These are phyloP conservation scores for Fallopia convolvulus DNA, from an alignment of 148 eudicot genomes.

Conservation along the genomic window DNA sequence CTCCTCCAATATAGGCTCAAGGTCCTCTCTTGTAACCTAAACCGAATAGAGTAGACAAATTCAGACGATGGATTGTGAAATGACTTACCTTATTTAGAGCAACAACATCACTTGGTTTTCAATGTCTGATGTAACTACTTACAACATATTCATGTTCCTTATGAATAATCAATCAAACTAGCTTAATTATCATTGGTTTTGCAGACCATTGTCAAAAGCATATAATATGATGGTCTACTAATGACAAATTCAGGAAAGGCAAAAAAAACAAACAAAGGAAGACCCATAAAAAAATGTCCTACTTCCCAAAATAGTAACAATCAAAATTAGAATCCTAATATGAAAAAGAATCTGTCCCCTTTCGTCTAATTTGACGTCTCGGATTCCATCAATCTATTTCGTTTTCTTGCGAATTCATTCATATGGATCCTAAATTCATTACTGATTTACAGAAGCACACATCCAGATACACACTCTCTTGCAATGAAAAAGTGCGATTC, in stretches of 20 bases:
- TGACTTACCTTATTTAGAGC: neutral
- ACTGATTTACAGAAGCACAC: neutral
- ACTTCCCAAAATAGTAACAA: neutral
- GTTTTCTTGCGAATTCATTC: neutral
- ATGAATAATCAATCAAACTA: neutral
- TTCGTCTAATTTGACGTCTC: neutral
- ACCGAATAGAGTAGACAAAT: neutral
- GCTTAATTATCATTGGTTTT: neutral
- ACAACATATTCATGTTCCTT: neutral
- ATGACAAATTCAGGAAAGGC: neutral
- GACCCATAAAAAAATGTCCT: neutral
- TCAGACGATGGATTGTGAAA: neutral
- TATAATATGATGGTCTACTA: neutral
- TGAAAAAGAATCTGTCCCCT: neutral
- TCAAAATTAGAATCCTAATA: neutral
- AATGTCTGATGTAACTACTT: neutral
- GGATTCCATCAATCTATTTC: neutral
- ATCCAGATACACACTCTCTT: neutral
- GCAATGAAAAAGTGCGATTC: neutral
- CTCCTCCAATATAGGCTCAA: slow-evolving; percentile 55
- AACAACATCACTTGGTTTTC: neutral
- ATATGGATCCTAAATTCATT: neutral
- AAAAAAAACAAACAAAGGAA: neutral
- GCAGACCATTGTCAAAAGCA: neutral
- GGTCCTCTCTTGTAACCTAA: slow-evolving; percentile 73